Evolutionary conservation across 1,139 yeast species (phyloP).

Genomic region (Yamadazyma triangularis): DNA sequence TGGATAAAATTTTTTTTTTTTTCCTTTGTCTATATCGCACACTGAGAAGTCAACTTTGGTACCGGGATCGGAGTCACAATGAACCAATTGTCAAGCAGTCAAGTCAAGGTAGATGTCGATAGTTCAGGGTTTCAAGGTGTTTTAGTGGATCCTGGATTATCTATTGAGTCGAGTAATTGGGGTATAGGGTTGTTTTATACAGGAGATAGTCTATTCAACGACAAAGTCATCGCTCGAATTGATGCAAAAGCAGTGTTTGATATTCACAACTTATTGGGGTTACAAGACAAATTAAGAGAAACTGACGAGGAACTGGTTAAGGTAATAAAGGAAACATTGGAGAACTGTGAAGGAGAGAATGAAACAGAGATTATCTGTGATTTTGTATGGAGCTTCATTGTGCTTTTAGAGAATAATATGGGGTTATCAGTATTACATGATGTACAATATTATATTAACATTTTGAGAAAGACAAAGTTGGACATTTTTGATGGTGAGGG

Average conservation of each 20-base stretch:
- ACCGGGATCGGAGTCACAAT: neutral
- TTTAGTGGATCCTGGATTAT: constrained; percentile 12
- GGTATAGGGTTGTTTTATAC: constrained; percentile 30
- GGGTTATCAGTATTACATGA: constrained; percentile 1
- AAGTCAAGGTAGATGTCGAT: neutral
- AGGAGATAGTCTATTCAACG: constrained; percentile 3
- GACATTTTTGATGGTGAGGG: constrained; percentile 6
- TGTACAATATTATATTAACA: constrained; percentile 21
- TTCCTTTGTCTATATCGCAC: neutral
- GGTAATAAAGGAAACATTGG: constrained; percentile 19
- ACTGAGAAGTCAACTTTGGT: neutral
- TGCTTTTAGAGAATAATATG: constrained; percentile 1
- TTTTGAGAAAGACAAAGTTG: constrained; percentile 19
- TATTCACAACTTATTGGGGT: constrained; percentile 23
- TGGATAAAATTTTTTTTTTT: constrained; percentile 3
- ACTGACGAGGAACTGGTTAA: constrained; percentile 17
- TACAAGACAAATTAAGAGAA: constrained; percentile 18
- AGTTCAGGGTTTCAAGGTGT: constrained; percentile 6
- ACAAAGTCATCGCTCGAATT: constrained; percentile 28
- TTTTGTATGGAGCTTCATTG: constrained; percentile 23
- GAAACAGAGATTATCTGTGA: constrained; percentile 30
- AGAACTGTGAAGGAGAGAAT: constrained; percentile 11
- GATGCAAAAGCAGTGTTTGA: constrained; percentile 28
- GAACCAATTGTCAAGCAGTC: neutral
- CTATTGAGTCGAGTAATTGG: constrained; percentile 19